Evolutionary conservation across 169 alveolate genomes (phyloP), one percentile per base, ranked within the genome.

Genomic region (Ichthyophthirius multifiliis): DNA sequence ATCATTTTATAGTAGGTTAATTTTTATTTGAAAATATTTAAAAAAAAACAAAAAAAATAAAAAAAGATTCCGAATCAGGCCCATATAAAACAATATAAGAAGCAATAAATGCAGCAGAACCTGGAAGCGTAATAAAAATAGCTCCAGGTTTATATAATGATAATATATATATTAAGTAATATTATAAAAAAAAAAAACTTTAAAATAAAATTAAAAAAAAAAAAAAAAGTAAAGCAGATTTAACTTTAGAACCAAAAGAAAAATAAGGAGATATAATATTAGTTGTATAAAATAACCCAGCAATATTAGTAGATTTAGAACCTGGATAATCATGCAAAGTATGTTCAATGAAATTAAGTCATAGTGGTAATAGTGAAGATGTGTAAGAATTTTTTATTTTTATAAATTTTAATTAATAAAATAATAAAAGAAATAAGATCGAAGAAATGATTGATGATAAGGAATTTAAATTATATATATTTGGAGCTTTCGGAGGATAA

Each of bases 81-180:
- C 89, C 83, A 10, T 55, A 84, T 43, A 84, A 76, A 75, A 86
- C 90, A 37, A 81, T 91, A 32, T 82, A 91, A 73, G 86, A 77
- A 16, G 95, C 95, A 32, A 80, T 91, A 43, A 79, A 86, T 77
- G 76, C 76, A 34, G 94, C 94, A 15, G 90, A 88, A 43, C 89
- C 88, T 39, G 86, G 87, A 20, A 82, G 89, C 45, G 81, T 89
- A 23, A 91, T 91, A 9, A 85, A 88, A 65, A 77, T 91, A 6
- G 81, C 89, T 1, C 89, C 92, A 15, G 92, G 92, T 1, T 55
- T 86, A 9, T 86, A 86, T 64, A 46, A 84, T 18, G 87, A 82
- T 67, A 86, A 86, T 77, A 77, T 86, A 18, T 55, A 55, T n/a
- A 55, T 55, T 27, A 55, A 55, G 71, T 55, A 55, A 55, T 55